Base-by-base conservation (phyloP, 78 protist species). In the Dictyostelium purpureum region DNA sequence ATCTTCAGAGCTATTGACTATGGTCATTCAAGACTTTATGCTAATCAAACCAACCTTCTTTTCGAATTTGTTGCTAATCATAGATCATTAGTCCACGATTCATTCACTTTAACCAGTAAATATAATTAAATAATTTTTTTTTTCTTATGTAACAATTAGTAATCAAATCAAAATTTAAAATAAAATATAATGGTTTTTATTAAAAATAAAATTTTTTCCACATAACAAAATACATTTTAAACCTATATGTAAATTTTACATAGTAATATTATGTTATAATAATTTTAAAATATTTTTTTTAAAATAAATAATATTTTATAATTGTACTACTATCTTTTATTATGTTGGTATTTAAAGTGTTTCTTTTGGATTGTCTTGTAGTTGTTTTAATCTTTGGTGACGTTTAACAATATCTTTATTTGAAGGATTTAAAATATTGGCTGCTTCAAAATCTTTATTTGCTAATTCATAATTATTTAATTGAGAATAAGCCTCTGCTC, bases 51-150 rank as follows among this genome's bases (percentile, higher is more conserved):
- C 11, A 0, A 21, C 4, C 61, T 88, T 9, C 71, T 63, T n/a
- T 88, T 88, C 14, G 94, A 88, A 71, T 88, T 57, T 88, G 94
- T 88, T 49, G 80, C 66, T 45, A 85, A 85, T 42, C 77, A 73
- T 61, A 21, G 92, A 33, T 56, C 37, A 16, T 43, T 43, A 37
- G 92, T 85, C n/a, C 92, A 85, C n/a, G 92, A 85, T 31, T 47
- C 56, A 10, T 85, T 85, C 57, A 73, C 82, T 81, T 59, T 85
- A 61, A 1, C 21, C 35, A 43, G 49, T 26, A 80, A 80, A 38
- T 80, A 80, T 43, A 47, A 47, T 80, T n/a, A n/a, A n/a, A n/a
- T n/a, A n/a, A n/a, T n/a, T n/a, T n/a, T n/a, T n/a, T n/a, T n/a
- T n/a, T n/a, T n/a, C n/a, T n/a, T n/a, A n/a, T n/a, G n/a, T n/a